Base-by-base conservation (phyloP, 345 rosid species). In the Fremontodendron californicum region DNA sequence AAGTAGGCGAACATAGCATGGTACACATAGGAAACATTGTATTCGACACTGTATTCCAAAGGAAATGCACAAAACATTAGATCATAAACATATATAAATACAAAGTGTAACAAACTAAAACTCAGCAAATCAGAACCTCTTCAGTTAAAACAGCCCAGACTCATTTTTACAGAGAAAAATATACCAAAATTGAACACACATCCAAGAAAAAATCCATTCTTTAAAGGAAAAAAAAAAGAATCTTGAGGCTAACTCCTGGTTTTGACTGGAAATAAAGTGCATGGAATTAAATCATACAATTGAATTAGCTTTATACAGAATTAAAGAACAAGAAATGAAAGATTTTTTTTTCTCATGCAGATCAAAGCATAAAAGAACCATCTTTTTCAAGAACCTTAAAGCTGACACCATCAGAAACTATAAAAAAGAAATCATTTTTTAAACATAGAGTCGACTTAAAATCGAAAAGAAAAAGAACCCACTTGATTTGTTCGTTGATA, bases 401-500 rank as follows among this genome's bases (percentile, higher is more conserved):
- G 19, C 21, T 11, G 46, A 74, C 43, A 43, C 23, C 11, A 75
- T 16, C 5, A 23, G 9, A 52, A 21, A 33, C 29, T 51, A 21
- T 35, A 75, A 37, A 51, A 19, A 33, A 9, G 7, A 27, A 71
- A 40, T 18, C 33, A 6, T 33, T 54, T 37, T 37, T 67, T 66
- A 0, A 23, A 23, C 1, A 4, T 0, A 25, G 7, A 40, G 19
- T 68, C 23, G 52, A n/a, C 3, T 31, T 11, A 16, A 10, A 23
- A 27, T 2, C 18, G 2, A 65, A 12, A 37, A 27, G 3, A 2
- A 64, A 39, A 43, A 63, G 15, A 19, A 75, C 54, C 86, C 16
- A 95, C 99, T 95, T 93, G 87, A 95, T 93, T 87, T 95, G 98
- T 71, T 92, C 93, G 70, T 95, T 95, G 67, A 95, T 45, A 61